phyloP scores from a whole-genome alignment of 352 stramenopile species.

The Blastocystis hominis region DNA sequence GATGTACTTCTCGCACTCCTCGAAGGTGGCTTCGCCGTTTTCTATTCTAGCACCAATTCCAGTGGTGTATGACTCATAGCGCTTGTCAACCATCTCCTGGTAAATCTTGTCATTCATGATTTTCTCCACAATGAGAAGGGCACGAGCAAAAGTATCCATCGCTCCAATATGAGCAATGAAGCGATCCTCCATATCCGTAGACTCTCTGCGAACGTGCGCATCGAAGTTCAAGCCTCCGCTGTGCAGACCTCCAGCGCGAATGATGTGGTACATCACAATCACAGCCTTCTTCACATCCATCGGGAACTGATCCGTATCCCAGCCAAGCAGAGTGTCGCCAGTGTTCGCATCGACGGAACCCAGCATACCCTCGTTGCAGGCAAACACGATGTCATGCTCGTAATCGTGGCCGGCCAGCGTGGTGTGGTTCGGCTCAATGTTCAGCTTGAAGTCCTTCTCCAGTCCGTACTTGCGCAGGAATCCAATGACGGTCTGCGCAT shows the following conservation, averaged over 20 bases:
- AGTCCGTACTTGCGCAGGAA: conserved; percentile 72
- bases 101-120: conserved; percentile 68
- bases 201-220: conserved; percentile 72
- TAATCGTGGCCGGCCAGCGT: conserved; percentile 74
- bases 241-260: conserved; percentile 70
- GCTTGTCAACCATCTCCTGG: conserved; percentile 63
- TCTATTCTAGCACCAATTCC: conserved; percentile 68
- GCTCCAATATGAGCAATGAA: conserved; percentile 75
- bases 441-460: conserved; percentile 74
- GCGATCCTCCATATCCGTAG: conserved; percentile 70
- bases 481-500: conserved; percentile 72
- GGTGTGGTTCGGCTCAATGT: conserved; percentile 78
- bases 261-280: conserved; percentile 70
- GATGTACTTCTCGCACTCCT: conserved; percentile 66
- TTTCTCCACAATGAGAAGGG: conserved; percentile 68
- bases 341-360: conserved; percentile 77
- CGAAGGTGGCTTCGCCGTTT: conserved; percentile 67
- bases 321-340: conserved; percentile 67
- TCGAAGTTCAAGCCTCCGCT: conserved; percentile 76
- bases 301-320: conserved; percentile 76
- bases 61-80: conserved; percentile 70
- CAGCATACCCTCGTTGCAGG: conserved; percentile 69
- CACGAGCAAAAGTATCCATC: conserved; percentile 74
- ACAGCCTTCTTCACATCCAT: conserved; percentile 71
- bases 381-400: conserved; percentile 74